Evolutionary conservation across 148 eudicot genomes (phyloP), one percentile per base, ranked within the genome.

Genomic region (Polygonum aviculare): DNA sequence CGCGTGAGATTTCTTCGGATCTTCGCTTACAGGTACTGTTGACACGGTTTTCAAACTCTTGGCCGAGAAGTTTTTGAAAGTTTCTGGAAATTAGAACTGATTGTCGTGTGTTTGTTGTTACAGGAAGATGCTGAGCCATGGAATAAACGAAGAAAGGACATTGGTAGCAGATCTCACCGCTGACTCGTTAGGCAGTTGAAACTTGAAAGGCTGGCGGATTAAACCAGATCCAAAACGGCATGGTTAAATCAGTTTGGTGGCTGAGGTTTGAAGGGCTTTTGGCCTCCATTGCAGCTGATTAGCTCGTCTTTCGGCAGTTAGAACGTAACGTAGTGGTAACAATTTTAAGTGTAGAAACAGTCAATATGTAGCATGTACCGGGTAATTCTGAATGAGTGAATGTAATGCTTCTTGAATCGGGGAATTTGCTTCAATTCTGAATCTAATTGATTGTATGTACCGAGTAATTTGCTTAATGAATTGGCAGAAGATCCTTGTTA

Each of bases 21-120:
- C 73, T 72, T 51, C 26, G 39, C 11, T 82, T 75, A 36, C 49
- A 83, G 44, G 86, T 86, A 79, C 45, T 44, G 10, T 44, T 44
- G 47, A 44, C 47, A 6, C 47, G 8, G 10, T 76, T 40, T 67
- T 72, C 67, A 14, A 51, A 51, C 6, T 51, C 55, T 2, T 3
- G 16, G 15, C 4, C 72, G 10, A 6, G 47, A 44, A 7, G 22
- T 10, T 67, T 67, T 67, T 67, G 3, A 36, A 16, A 12, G 15
- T 69, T 69, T 38, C 44, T 69, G 31, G 31, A 26, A 26, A 26
- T 26, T 26, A 26, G 31, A 26, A 26, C 31, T 9, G 5, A 40
- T 36, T 45, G 7, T 47, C 14, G 16, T 51, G 7, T 51, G 57
- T 51, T 51, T 6, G 41, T 45, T 73, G 38, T 7, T 51, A 3